These are phyloP conservation scores for Mortierella sp. DNA, from an alignment of 371 early-diverging fungal genomes.

Conservation along the genomic window DNA sequence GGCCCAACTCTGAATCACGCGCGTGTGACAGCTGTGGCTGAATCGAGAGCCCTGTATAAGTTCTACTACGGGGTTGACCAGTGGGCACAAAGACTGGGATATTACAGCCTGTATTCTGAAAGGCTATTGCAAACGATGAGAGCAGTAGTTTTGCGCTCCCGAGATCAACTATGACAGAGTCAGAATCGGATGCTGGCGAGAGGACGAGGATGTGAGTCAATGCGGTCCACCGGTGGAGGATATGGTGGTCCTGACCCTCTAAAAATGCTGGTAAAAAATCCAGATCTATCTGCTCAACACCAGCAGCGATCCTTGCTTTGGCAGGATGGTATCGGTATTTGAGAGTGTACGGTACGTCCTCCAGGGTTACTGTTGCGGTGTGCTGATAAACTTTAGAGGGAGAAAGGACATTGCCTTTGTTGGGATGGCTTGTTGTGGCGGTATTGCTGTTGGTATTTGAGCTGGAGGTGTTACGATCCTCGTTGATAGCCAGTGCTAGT, in stretches of 20 bases:
- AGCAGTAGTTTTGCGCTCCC: slow-evolving; percentile 74
- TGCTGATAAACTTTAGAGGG: slow-evolving; percentile 44
- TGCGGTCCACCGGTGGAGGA: slow-evolving; percentile 43
- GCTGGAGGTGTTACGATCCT: slow-evolving; percentile 43
- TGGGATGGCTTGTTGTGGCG: slow-evolving; percentile 1
- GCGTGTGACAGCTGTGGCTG: slow-evolving; percentile 20
- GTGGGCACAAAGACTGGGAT: slow-evolving; percentile 84
- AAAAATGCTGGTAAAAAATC: slow-evolving; percentile 36
- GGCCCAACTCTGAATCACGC: slow-evolving; percentile 27
- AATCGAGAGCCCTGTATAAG: slow-evolving; percentile 74
- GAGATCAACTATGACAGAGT: slow-evolving; percentile 64
- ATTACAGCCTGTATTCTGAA: slow-evolving; percentile 77
- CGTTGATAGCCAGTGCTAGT: slow-evolving; percentile 43
- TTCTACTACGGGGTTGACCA: slow-evolving; percentile 71
- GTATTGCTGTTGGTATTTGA: neutral
- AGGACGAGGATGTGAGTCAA: slow-evolving; percentile 52
- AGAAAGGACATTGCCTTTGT: neutral
- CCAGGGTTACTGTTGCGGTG: slow-evolving; percentile 20
- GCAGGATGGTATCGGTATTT: slow-evolving; percentile 51
- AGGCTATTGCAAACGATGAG: slow-evolving; percentile 81
- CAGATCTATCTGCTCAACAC: slow-evolving; percentile 35
- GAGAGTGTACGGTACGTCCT: slow-evolving; percentile 25
- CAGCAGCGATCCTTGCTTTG: slow-evolving; percentile 41
- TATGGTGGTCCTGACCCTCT: slow-evolving; percentile 36
- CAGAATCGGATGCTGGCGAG: slow-evolving; percentile 42